These are phyloP conservation scores for Penicillium sp. DNA, from an alignment of 2,329 filamentous ascomycete genomes.

Conservation along the genomic window DNA sequence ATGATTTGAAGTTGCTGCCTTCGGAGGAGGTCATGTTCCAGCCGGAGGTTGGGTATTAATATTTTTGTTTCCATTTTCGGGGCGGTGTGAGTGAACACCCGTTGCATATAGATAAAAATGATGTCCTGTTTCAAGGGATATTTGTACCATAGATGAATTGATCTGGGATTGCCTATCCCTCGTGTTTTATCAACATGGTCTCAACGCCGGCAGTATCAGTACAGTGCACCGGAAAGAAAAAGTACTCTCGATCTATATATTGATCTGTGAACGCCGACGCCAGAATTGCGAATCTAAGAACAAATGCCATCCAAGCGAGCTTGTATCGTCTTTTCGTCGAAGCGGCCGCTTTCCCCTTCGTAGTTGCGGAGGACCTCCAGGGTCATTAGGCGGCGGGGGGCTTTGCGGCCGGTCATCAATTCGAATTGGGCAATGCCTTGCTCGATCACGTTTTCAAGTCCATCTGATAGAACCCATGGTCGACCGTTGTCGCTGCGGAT, in stretches of 20 bases:
- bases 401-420: slow-evolving; percentile 73
- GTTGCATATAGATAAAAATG: slow-evolving; percentile 1
- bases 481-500: slow-evolving; percentile 57
- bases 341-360: slow-evolving; percentile 38
- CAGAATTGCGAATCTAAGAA: slow-evolving; percentile 11
- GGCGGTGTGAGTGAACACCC: too few relatives aligned
- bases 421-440: slow-evolving; percentile 83
- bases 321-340: slow-evolving; percentile 46
- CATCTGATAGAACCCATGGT: slow-evolving; percentile 74
- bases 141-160: slow-evolving; percentile 3
- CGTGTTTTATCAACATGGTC: neutral
- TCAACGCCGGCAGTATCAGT: neutral
- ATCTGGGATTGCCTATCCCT: neutral
- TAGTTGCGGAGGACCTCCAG: slow-evolving; percentile 58
- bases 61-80: neutral
- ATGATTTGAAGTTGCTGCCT: slow-evolving; percentile 13
- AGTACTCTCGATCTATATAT: neutral
- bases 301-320: slow-evolving; percentile 38
- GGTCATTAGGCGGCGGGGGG: slow-evolving; percentile 72
- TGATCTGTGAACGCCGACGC: neutral
- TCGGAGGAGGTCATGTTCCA: neutral
- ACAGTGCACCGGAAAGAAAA: too few relatives aligned
- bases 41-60: neutral
- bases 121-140: neutral
- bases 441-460: slow-evolving; percentile 74